Percentiles rank a stretch among this genome's conserved stretches.
Evolutionary conservation across 306 rosid genomes (phyloP).

Genomic region (Trifolium pratense): DNA sequence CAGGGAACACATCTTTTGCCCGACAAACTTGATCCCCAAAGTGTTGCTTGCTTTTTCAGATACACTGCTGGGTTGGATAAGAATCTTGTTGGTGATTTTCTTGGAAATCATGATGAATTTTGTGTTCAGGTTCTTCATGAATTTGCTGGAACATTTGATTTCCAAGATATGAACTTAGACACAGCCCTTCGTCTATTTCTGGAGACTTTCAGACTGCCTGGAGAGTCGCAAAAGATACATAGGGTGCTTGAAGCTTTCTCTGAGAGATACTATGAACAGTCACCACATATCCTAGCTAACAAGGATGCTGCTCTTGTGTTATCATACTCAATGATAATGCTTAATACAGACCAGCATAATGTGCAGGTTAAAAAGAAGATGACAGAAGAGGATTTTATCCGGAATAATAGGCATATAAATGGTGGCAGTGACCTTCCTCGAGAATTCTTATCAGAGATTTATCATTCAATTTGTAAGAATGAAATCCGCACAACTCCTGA

Average conservation of each 20-base stretch:
- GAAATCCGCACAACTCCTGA: slow-evolving; percentile 96
- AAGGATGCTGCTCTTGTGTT: slow-evolving; percentile 96
- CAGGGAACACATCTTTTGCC: slow-evolving; percentile 99
- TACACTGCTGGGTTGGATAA: slow-evolving; percentile 98
- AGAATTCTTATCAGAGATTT: slow-evolving; percentile 80
- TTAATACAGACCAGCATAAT: slow-evolving; percentile 96
- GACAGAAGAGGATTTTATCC: slow-evolving; percentile 96
- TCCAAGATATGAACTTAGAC: slow-evolving; percentile 96
- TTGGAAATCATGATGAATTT: slow-evolving; percentile 95
- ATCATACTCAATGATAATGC: slow-evolving; percentile 92
- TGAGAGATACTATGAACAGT: slow-evolving; percentile 96
- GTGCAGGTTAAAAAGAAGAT: slow-evolving; percentile 96
- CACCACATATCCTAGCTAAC: slow-evolving; percentile 84
- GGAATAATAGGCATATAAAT: slow-evolving; percentile 90
- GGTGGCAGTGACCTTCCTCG: slow-evolving; percentile 95
- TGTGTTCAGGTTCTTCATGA: slow-evolving; percentile 99
- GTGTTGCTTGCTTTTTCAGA: slow-evolving; percentile 99
- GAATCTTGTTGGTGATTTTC: slow-evolving; percentile 96
- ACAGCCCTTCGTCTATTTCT: slow-evolving; percentile 91
- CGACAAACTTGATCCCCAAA: slow-evolving; percentile 96
- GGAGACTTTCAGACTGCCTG: slow-evolving; percentile 95
- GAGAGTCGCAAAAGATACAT: slow-evolving; percentile 98
- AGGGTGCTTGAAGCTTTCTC: slow-evolving; percentile 99
- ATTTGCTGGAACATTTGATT: slow-evolving; percentile 98
- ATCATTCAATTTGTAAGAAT: slow-evolving; percentile 92